These are phyloP conservation scores for Prasinococcaceae sp. DNA, from an alignment of 139 green algal genomes.

Conservation along the genomic window DNA sequence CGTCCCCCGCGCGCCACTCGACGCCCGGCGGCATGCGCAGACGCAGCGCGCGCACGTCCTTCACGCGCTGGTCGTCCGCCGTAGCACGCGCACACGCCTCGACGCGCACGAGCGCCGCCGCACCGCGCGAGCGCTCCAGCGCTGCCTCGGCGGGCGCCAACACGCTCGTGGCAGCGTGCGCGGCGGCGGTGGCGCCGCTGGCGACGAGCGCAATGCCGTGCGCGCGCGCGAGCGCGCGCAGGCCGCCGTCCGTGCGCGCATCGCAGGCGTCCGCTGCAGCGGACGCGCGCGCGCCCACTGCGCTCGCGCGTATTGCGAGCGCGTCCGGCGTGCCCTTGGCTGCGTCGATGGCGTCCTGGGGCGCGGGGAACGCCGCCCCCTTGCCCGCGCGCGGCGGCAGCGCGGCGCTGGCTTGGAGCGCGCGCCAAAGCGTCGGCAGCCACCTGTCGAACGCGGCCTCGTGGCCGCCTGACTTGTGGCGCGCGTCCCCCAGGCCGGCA, in stretches of 20 bases:
- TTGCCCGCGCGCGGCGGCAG: constrained; percentile 28
- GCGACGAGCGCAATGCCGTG: constrained; percentile 62
- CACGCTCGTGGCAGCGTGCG: too few species aligned
- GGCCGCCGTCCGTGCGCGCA: constrained; percentile 33
- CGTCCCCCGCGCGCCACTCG: too few species aligned
- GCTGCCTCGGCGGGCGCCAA: too few species aligned
- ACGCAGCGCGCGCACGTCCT: too few species aligned
- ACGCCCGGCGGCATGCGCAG: too few species aligned
- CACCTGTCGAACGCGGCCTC: constrained; percentile 77
- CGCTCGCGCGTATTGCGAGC: neutral
- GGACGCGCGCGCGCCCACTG: neutral
- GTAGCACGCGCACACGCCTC: too few species aligned
- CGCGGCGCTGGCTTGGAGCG: constrained; percentile 25
- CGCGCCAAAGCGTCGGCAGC: constrained; percentile 57
- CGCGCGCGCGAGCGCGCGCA: constrained; percentile 55
- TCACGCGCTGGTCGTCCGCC: too few species aligned
- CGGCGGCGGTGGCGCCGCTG: too few species aligned
- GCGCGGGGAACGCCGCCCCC: neutral
- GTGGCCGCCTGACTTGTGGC: constrained; percentile 42
- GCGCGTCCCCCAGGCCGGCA: neutral
- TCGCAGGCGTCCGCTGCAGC: constrained; percentile 30
- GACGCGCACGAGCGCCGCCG: too few species aligned
- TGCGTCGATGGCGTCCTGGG: neutral
- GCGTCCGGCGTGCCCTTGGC: neutral
- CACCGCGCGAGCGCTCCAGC: too few species aligned